phyloP scores from a whole-genome alignment of 2,329 filamentous ascomycete species.

The Cladosporium halotolerans region DNA sequence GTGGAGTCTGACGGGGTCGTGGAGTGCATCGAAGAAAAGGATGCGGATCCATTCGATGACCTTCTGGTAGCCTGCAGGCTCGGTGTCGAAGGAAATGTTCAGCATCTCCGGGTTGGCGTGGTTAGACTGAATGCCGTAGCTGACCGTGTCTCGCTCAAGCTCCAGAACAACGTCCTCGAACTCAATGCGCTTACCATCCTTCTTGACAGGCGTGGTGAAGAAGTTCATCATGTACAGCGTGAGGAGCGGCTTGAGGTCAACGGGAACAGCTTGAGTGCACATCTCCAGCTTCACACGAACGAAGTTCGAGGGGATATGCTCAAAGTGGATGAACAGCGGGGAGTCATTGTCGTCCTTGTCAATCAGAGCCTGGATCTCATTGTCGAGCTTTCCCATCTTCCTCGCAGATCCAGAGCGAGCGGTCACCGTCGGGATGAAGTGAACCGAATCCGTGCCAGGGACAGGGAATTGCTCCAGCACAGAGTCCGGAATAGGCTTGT shows the following conservation, averaged over 20 bases:
- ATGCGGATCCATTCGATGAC: slow-evolving; percentile 79
- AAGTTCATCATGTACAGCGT: slow-evolving; percentile 85
- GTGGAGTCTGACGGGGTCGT: slow-evolving; percentile 63
- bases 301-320: slow-evolving; percentile 89
- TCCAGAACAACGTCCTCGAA: slow-evolving; percentile 92
- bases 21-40: slow-evolving; percentile 81
- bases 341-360: slow-evolving; percentile 59
- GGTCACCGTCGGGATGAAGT: slow-evolving; percentile 84
- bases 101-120: slow-evolving; percentile 75
- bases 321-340: slow-evolving; percentile 87
- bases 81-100: slow-evolving; percentile 74
- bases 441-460: slow-evolving; percentile 81
- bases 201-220: slow-evolving; percentile 82
- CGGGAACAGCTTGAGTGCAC: slow-evolving; percentile 68
- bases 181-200: slow-evolving; percentile 67
- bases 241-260: slow-evolving; percentile 78
- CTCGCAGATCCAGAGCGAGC: slow-evolving; percentile 75
- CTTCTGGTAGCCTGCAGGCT: slow-evolving; percentile 77
- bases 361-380: slow-evolving; percentile 67
- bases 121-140: slow-evolving; percentile 67
- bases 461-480: slow-evolving; percentile 78
- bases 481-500: slow-evolving; percentile 73
- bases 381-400: slow-evolving; percentile 60
- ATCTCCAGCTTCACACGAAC: slow-evolving; percentile 77
- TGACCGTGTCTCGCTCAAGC: slow-evolving; percentile 84